These are phyloP conservation scores for Malassezia nana DNA, from an alignment of 1,284 basidiomycete species.

Conservation along the genomic window DNA sequence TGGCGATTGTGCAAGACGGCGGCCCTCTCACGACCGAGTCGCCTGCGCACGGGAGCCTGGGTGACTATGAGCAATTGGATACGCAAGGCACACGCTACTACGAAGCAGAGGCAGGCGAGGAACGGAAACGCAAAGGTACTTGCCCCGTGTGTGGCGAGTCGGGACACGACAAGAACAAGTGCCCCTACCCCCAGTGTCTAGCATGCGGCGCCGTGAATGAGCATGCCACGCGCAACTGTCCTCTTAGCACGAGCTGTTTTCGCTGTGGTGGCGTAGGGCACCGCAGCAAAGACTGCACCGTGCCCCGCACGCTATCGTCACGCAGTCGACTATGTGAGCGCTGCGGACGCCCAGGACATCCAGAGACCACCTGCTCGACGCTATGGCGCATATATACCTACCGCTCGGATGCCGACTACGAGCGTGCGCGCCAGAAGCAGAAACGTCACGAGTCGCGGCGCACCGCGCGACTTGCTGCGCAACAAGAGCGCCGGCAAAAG, in stretches of 20 bases:
- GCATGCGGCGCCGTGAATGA: conserved; percentile 78
- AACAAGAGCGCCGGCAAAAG: conserved; percentile 3
- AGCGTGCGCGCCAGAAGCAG: conserved; percentile 17
- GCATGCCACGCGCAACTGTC: conserved; percentile 70
- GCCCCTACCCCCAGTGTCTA: conserved; percentile 57
- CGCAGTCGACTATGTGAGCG: conserved; percentile 57
- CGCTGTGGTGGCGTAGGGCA: conserved; percentile 79
- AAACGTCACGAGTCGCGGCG: conserved; percentile 15
- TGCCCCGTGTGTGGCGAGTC: conserved; percentile 18
- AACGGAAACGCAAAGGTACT: conserved; percentile 8
- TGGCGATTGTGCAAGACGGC: conserved; percentile 3
- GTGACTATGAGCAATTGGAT: conserved; percentile 16
- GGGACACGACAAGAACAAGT: conserved; percentile 17
- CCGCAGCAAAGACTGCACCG: conserved; percentile 67
- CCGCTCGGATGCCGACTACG: conserved; percentile 56
- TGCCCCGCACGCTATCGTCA: conserved; percentile 12
- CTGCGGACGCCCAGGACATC: conserved; percentile 64
- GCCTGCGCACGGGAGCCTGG: background rate
- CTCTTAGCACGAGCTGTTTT: conserved; percentile 70
- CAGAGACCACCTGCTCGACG: conserved; percentile 69
- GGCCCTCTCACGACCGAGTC: background rate
- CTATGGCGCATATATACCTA: conserved; percentile 80
- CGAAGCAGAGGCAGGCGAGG: conserved; percentile 11
- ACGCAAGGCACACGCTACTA: conserved; percentile 11
- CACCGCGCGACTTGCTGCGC: background rate